Percentiles rank a stretch among this genome's conserved stretches.
Conservation (phyloP, 495 filamentous ascomycete genomes). For the Emericellopsis terricola region DNA sequence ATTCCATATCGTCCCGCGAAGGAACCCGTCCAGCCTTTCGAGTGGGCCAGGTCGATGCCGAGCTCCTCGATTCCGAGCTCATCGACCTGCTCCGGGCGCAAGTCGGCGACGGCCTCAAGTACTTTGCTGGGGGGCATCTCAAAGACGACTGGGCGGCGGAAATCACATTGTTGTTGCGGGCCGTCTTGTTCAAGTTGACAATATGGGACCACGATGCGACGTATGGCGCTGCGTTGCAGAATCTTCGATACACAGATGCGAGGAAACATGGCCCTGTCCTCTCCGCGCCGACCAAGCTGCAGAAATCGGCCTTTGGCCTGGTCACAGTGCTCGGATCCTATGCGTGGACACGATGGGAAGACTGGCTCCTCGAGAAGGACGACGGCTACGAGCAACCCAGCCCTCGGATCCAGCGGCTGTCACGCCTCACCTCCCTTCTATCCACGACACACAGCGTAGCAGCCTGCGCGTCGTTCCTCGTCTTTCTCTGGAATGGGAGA, state of each 20-base stretch:
- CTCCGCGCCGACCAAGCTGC: slow-evolving; percentile 45
- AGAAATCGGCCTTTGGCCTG: slow-evolving; percentile 72
- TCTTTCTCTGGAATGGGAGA: slow-evolving; percentile 76
- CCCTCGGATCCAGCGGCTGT: slow-evolving; percentile 35
- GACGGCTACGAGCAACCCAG: slow-evolving; percentile 44
- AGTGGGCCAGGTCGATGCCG: slow-evolving; percentile 92
- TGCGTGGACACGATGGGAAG: slow-evolving; percentile 77
- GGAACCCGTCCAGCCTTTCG: slow-evolving; percentile 74
- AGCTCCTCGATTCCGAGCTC: slow-evolving; percentile 87
- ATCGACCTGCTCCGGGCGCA: slow-evolving; percentile 71
- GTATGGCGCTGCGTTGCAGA: slow-evolving; percentile 86
- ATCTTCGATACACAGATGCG: slow-evolving; percentile 77
- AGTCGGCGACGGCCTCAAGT: slow-evolving; percentile 76
- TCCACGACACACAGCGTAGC: slow-evolving; percentile 62
- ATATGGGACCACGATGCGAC: slow-evolving; percentile 94
- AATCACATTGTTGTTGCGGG: slow-evolving; percentile 59
- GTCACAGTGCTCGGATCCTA: slow-evolving; percentile 80
- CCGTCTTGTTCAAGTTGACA: slow-evolving; percentile 78
- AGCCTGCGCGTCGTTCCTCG: slow-evolving; percentile 67
- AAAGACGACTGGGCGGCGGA: slow-evolving; percentile 74
- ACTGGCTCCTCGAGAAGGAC: slow-evolving; percentile 59
- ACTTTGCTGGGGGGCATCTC: slow-evolving; percentile 44
- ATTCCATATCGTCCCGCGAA: slow-evolving; percentile 51
- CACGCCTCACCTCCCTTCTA: slow-evolving; percentile 45
- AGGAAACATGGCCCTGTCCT: slow-evolving; percentile 42